Base-by-base conservation (phyloP, 441 rosid species). In the Sinapis alba region DNA sequence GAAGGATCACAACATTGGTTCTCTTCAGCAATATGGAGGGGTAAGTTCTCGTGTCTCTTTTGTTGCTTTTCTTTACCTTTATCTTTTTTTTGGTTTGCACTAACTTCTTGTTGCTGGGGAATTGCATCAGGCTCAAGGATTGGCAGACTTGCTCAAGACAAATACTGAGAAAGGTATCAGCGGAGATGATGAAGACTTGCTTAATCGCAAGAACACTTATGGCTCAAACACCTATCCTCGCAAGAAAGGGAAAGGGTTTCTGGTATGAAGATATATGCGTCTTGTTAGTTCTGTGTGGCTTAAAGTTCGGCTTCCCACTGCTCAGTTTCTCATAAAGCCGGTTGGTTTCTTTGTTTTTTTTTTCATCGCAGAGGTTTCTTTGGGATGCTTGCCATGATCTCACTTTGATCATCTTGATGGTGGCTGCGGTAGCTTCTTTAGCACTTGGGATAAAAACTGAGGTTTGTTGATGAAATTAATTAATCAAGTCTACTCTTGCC, bases 351-450 rank as follows among this genome's bases (percentile, higher is more conserved):
- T 64, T 53, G 18, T 45, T 59, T 64, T 53, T 23, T 45, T 59
- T 60, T 27, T 26, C 21, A 56, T 56, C 15, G 15, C 79, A 96
- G 99, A 91, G 82, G 83, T 96, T 96, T 82, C 93, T 93, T 43
- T 96, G 99, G 99, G 99, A 95, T 82, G 96, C 99, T 56, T 89
- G 94, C 86, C 97, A 91, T 76, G 99, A 92, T 87, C 94, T 92
- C 78, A 92, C 99, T 36, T 78, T 95, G 81, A 85, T 91, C 78
- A 92, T 95, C 80, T 80, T 92, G 88, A 85, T 92, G 86, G 78
- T 92, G 58, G 99, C 99, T 81, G 99, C 99, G 0, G 95, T 83
- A 78, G 96, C 93, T 51, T 95, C 97, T 75, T 82, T 95, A 87
- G 98, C 78, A 11, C 85, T 95, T 79, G 99, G 98, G 69, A 95